Base-by-base conservation (phyloP, 768 basidiomycete species). In the Mycena epipterygia region DNA sequence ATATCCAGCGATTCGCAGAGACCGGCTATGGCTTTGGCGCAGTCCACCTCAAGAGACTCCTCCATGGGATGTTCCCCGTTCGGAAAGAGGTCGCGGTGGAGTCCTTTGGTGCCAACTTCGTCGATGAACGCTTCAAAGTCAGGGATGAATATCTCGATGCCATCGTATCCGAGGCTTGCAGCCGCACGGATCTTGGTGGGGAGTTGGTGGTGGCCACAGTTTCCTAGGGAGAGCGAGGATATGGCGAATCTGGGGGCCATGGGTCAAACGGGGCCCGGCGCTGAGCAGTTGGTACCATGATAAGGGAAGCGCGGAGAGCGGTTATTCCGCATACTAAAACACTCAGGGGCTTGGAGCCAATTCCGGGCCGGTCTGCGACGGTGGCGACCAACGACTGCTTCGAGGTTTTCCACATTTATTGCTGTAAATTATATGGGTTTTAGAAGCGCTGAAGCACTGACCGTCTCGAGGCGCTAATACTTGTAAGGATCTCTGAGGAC, bases 131-230 rank as follows among this genome's bases (percentile, higher is more conserved):
- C 63, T 27, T 79, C 79, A 67, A 77, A 80, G 41, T 76, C 73
- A 41, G 71, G 71, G 55, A 76, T 75, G 58, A 76, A 76, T 27
- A 76, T 73, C 49, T 81, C 79, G 68, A 80, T 77, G 63, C 81
- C 82, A n/a, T 78, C 71, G 68, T 82, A 80, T 72, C 80, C 79
- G n/a, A 82, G 75, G 35, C 78, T 73, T 39, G 80, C 71, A 29
- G 79, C 74, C 13, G 79, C 76, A 9, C 69, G 64, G 46, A 82
- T 72, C 69, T 82, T 83, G 53, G 73, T 76, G 0, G 70, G 74
- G 27, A 82, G 76, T 16, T 74, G 60, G 73, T 82, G 82, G 66
- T 80, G 70, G 5, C 65, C 57, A 48, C 74, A 76, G n/a, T 68
- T 78, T 39, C 79, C 79, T 3, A 79, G 69, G 21, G 79, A 79